Percentiles rank a stretch among this genome's conserved stretches.
Evolutionary conservation across 202 grass and related monocot genomes (phyloP).

Genomic region (Thinopyrum obtusiflorum): DNA sequence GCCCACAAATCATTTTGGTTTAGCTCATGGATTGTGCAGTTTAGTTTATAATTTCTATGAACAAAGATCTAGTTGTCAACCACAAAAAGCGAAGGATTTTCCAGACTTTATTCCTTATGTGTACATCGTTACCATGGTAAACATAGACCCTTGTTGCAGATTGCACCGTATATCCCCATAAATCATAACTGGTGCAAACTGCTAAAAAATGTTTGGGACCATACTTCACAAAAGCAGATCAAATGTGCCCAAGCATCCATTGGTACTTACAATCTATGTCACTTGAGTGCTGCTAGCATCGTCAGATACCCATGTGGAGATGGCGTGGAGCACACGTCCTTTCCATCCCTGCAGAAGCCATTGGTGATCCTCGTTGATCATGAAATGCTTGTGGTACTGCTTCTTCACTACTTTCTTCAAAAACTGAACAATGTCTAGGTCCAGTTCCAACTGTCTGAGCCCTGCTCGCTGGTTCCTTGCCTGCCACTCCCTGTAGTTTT

Average conservation of each 20-base stretch:
- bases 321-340: constrained; percentile 54
- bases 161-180: not conserved
- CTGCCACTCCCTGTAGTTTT: constrained; percentile 73
- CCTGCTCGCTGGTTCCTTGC: constrained; percentile 51
- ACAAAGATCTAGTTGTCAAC: not conserved
- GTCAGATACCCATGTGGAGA: constrained; percentile 55
- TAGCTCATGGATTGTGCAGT: not conserved
- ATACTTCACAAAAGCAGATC: constrained; percentile 4
- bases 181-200: not conserved
- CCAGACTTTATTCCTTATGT: not conserved
- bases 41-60: not conserved
- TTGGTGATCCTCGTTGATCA: constrained; percentile 42
- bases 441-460: constrained; percentile 56
- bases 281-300: not conserved
- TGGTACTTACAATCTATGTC: not conserved
- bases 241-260: not conserved
- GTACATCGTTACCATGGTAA: constrained; percentile 7
- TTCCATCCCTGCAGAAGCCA: constrained; percentile 90
- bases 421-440: constrained; percentile 33
- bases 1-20: not conserved
- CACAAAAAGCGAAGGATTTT: not conserved
- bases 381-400: constrained; percentile 57
- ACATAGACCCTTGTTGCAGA: not conserved
- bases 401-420: constrained; percentile 35
- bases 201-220: not conserved